These are phyloP conservation scores for Nemania bipapillata DNA, from an alignment of 2,329 filamentous ascomycete genomes.

Conservation along the genomic window DNA sequence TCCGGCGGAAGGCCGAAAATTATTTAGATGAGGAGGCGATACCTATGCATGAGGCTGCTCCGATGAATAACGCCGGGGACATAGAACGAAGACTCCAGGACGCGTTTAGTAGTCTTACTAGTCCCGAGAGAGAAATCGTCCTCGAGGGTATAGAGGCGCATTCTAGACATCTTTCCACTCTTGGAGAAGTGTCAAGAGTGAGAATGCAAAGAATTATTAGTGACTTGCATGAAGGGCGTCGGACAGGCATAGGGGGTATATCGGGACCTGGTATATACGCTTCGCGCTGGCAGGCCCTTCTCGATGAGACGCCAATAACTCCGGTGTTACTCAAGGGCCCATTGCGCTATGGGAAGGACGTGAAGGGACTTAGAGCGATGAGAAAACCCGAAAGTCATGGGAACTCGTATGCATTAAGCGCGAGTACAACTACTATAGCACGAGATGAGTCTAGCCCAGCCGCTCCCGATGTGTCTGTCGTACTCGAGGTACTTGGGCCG, in stretches of 20 bases:
- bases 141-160: slow-evolving; percentile 68
- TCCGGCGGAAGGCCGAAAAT: slow-evolving; percentile 53
- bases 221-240: slow-evolving; percentile 36
- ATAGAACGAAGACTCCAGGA: slow-evolving; percentile 56
- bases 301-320: slow-evolving; percentile 76
- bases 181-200: slow-evolving; percentile 64
- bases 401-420: slow-evolving; percentile 45
- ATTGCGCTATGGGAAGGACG: slow-evolving; percentile 65
- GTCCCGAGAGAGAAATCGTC: slow-evolving; percentile 59
- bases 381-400: slow-evolving; percentile 57
- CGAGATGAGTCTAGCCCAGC: slow-evolving; percentile 50
- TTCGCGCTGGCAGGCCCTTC: slow-evolving; percentile 74
- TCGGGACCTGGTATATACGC: slow-evolving; percentile 78
- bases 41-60: neutral
- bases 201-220: slow-evolving; percentile 69
- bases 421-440: slow-evolving; percentile 40
- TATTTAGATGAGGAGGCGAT: neutral
- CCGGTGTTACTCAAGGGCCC: slow-evolving; percentile 65
- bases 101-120: slow-evolving; percentile 61
- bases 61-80: slow-evolving; percentile 36
- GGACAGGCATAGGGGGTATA: slow-evolving; percentile 49
- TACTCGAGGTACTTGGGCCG: slow-evolving; percentile 40
- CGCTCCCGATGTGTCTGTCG: slow-evolving; percentile 55
- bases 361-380: slow-evolving; percentile 57
- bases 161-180: slow-evolving; percentile 66